Evolutionary conservation across 2,329 filamentous ascomycete genomes (phyloP).

Genomic region (Didymosphaeria variabile): DNA sequence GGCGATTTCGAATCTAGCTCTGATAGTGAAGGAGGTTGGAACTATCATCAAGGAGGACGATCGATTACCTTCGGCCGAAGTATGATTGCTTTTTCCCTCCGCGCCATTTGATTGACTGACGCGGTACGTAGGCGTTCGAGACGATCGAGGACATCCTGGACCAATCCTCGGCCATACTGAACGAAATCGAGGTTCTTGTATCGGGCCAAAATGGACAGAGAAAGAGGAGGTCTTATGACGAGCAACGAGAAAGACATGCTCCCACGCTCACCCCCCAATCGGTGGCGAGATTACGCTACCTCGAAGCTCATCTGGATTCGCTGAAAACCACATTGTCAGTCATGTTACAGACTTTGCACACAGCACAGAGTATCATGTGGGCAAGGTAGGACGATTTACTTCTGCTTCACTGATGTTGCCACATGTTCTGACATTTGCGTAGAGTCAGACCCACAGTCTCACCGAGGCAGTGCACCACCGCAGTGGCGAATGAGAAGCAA

Average conservation of each 20-base stretch:
- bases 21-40: conserved; percentile 50
- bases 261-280: conserved; percentile 22
- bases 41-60: conserved; percentile 50
- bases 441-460: conserved; percentile 45
- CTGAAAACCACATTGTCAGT: conserved; percentile 48
- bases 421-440: neutral
- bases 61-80: conserved; percentile 46
- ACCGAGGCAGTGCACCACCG: conserved; percentile 40
- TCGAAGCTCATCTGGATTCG: conserved; percentile 46
- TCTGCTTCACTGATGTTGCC: neutral
- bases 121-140: conserved; percentile 39
- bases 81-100: conserved; percentile 24
- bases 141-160: conserved; percentile 45
- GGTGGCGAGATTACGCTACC: conserved; percentile 40
- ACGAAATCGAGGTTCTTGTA: conserved; percentile 39
- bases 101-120: conserved; percentile 18
- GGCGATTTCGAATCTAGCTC: conserved; percentile 46
- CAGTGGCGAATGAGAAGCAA: conserved; percentile 46
- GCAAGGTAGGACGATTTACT: conserved; percentile 40
- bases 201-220: conserved; percentile 15
- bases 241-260: conserved; percentile 10
- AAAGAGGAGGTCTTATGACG: conserved; percentile 4
- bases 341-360: conserved; percentile 50
- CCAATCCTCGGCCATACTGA: conserved; percentile 40
- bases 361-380: conserved; percentile 50